phyloP scores from a whole-genome alignment of 192 early-diverging fungal species.

The Irineochytrium annulatum region DNA sequence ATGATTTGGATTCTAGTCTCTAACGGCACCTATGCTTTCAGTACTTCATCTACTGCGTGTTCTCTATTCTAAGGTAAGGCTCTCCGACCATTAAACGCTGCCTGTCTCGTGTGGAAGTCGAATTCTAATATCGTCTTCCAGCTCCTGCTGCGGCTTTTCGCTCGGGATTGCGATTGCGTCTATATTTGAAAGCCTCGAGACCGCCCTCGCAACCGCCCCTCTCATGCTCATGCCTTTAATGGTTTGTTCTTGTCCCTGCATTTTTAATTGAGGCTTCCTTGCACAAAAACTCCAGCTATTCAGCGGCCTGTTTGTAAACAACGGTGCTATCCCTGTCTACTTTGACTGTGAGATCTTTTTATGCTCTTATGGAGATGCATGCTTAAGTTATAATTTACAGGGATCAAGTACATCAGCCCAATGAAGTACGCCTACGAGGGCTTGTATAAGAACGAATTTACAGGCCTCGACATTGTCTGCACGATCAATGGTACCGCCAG shows the following conservation, averaged over 20 bases:
- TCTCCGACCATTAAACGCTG: background rate
- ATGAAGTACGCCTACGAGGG: conserved; percentile 41
- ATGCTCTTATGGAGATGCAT: background rate
- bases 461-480: conserved; percentile 11
- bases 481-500: background rate
- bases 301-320: conserved; percentile 59
- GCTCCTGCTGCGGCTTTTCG: conserved; percentile 42
- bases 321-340: conserved; percentile 50
- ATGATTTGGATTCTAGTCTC: conserved; percentile 22
- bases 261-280: background rate
- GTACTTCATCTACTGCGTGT: conserved; percentile 9
- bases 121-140: conserved; percentile 9
- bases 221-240: conserved; percentile 49
- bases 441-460: conserved; percentile 19
- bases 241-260: conserved; percentile 20
- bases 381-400: background rate
- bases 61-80: conserved; percentile 8
- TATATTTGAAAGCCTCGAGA: conserved; percentile 35
- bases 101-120: background rate
- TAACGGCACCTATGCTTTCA: background rate
- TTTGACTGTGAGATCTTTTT: conserved; percentile 31
- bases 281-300: conserved; percentile 18
- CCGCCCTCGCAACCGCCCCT: conserved; percentile 42
- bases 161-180: conserved; percentile 50
- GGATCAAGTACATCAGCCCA: conserved; percentile 34